phyloP scores from a whole-genome alignment of 75 land plant genomes.

The Gnetum montanum region DNA sequence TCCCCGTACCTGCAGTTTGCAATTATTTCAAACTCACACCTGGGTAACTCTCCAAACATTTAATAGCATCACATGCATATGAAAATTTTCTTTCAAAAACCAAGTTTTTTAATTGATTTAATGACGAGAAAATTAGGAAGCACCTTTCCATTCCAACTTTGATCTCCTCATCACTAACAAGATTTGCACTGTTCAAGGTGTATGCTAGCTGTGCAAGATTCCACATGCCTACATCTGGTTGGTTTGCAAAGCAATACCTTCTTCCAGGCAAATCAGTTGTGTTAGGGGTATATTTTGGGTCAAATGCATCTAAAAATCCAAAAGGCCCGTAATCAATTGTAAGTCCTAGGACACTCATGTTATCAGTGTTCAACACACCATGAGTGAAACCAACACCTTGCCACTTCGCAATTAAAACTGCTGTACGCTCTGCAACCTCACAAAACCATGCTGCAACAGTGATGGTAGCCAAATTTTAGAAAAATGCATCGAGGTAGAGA shows the following conservation, averaged over 20 bases:
- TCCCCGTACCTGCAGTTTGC: conserved; percentile 73
- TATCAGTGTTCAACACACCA: conserved; percentile 97
- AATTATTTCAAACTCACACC: too few relatives aligned
- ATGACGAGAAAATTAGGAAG: too few relatives aligned
- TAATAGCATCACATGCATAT: too few relatives aligned
- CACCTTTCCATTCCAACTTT: conserved; percentile 89
- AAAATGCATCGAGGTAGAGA: conserved; percentile 1
- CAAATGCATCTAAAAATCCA: conserved; percentile 99
- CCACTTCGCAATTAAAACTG: conserved; percentile 85
- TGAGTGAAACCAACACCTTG: conserved; percentile 99
- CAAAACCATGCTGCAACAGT: conserved; percentile 83
- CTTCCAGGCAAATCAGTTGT: conserved; percentile 97
- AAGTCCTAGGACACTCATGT: conserved; percentile 92
- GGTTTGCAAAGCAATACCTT: conserved; percentile 96
- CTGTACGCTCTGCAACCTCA: conserved; percentile 91
- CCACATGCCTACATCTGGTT: conserved; percentile 97
- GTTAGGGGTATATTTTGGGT: conserved; percentile 94
- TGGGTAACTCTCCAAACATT: too few relatives aligned
- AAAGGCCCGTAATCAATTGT: conserved; percentile 99
- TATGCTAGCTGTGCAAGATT: conserved; percentile 81
- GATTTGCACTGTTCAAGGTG: conserved; percentile 50
- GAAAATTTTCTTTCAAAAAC: too few relatives aligned
- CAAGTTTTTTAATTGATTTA: too few relatives aligned
- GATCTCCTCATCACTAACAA: conserved; percentile 76
- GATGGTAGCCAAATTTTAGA: conserved; percentile 2